Percentiles rank a stretch among this genome's conserved stretches.
phyloP scores from a whole-genome alignment of 176 grass and related monocot species.

The Rhynchospora breviuscula region DNA sequence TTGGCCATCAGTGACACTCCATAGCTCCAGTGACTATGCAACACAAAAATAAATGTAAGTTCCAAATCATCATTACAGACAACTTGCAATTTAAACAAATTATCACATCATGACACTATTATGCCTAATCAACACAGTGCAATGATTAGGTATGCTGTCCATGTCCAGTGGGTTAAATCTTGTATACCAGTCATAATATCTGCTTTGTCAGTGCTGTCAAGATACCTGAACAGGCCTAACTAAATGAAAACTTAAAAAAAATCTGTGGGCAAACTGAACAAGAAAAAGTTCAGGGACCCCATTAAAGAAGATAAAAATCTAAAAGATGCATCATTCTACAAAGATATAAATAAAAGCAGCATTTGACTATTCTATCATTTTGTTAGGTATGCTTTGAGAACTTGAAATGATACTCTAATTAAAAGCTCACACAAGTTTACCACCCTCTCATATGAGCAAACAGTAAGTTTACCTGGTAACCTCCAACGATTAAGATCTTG shows the following conservation, averaged over 20 bases:
- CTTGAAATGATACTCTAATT: background rate
- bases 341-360: background rate
- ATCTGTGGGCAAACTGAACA: background rate
- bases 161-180: background rate
- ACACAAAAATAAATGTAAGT: background rate
- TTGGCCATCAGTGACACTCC: conserved; percentile 50
- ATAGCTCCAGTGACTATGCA: conserved; percentile 84
- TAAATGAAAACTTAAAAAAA: background rate
- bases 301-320: conserved; percentile 5
- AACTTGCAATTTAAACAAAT: background rate
- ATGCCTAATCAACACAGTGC: background rate
- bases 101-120: background rate
- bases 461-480: conserved; percentile 65
- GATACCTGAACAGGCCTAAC: background rate
- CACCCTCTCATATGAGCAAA: background rate
- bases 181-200: background rate
- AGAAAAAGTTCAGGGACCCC: background rate
- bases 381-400: background rate
- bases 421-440: background rate
- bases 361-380: background rate
- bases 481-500: conserved; percentile 73
- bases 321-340: background rate
- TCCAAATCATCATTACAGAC: background rate
- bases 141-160: background rate
- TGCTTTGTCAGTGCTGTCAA: background rate